Percentiles rank a stretch among this genome's conserved stretches.
phyloP scores from a whole-genome alignment of 2,329 filamentous ascomycete species.

The Pseudodiploospora longispora region DNA sequence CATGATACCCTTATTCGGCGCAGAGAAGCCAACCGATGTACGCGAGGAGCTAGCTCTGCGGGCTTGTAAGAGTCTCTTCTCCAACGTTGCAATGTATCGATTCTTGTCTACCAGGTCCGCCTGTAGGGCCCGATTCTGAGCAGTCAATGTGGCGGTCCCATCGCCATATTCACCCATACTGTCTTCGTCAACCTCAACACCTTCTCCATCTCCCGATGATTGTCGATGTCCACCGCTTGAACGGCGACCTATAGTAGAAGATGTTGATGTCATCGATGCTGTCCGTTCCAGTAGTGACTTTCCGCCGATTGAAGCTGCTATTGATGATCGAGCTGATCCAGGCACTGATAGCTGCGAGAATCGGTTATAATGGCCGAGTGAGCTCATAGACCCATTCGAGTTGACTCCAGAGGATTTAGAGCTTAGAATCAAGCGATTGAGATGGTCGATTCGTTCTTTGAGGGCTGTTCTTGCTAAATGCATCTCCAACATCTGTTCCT shows the following conservation, averaged over 20 bases:
- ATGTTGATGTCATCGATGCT: conserved; percentile 57
- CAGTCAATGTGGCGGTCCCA: conserved; percentile 68
- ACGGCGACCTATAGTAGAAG: conserved; percentile 49
- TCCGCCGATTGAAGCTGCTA: conserved; percentile 52
- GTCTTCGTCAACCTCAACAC: conserved; percentile 55
- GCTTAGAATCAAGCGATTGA: conserved; percentile 89
- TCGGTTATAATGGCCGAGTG: conserved; percentile 53
- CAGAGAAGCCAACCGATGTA: conserved; percentile 65
- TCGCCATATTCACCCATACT: conserved; percentile 77
- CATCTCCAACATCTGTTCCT: conserved; percentile 98
- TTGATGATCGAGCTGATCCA: conserved; percentile 59
- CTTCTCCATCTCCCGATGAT: conserved; percentile 34
- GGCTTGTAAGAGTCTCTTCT: conserved; percentile 86
- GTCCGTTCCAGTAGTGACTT: conserved; percentile 52
- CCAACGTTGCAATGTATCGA: conserved; percentile 87
- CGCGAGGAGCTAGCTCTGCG: conserved; percentile 83
- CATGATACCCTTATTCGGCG: conserved; percentile 53
- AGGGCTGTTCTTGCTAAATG: conserved; percentile 90
- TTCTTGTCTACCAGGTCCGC: conserved; percentile 96
- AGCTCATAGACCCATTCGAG: conserved; percentile 61
- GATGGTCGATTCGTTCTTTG: conserved; percentile 94
- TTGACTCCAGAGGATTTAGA: conserved; percentile 96
- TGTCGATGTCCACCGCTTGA: conserved; percentile 35
- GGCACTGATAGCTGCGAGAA: conserved; percentile 50
- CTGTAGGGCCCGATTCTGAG: conserved; percentile 88